Conservation (phyloP, 352 stramenopile genomes). For the Globisporangium orthogonon region DNA sequence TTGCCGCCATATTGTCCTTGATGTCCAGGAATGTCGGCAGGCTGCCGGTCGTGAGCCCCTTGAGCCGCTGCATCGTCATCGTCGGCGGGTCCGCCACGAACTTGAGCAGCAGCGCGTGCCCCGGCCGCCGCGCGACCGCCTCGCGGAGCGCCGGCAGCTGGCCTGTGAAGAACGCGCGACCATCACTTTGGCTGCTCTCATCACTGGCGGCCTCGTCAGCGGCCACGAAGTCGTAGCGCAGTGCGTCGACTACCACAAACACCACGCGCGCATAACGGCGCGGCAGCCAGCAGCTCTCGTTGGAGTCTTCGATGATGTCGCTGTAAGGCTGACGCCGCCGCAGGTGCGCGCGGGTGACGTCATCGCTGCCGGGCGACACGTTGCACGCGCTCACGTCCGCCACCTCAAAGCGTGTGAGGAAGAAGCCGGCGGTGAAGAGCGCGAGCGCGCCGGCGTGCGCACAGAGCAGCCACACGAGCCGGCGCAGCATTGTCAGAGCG, state of each 20-base stretch:
- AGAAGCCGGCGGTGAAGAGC: constrained; percentile 86
- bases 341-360: constrained; percentile 3
- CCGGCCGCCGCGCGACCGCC: constrained; percentile 39
- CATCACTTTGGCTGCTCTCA: not conserved
- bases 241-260: constrained; percentile 95
- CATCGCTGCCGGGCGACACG: constrained; percentile 15
- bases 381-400: constrained; percentile 55
- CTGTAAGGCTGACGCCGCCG: not conserved
- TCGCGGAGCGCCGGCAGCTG: constrained; percentile 79
- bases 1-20: constrained; percentile 87
- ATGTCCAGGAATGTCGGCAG: constrained; percentile 98
- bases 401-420: constrained; percentile 87
- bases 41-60: constrained; percentile 95
- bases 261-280: constrained; percentile 79
- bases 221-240: constrained; percentile 95
- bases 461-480: constrained; percentile 27
- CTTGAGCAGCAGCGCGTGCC: constrained; percentile 80
- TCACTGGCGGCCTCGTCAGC: not conserved
- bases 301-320: constrained; percentile 7
- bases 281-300: constrained; percentile 63
- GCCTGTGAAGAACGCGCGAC: constrained; percentile 61
- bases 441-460: constrained; percentile 55
- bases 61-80: constrained; percentile 98
- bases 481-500: not conserved
- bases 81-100: constrained; percentile 97